A percentile compares a stretch with the other conserved stretches of the same genome.
These are phyloP conservation scores for Carex myosuroides DNA, from an alignment of 176 grass and related monocot genomes.

Conservation along the genomic window DNA sequence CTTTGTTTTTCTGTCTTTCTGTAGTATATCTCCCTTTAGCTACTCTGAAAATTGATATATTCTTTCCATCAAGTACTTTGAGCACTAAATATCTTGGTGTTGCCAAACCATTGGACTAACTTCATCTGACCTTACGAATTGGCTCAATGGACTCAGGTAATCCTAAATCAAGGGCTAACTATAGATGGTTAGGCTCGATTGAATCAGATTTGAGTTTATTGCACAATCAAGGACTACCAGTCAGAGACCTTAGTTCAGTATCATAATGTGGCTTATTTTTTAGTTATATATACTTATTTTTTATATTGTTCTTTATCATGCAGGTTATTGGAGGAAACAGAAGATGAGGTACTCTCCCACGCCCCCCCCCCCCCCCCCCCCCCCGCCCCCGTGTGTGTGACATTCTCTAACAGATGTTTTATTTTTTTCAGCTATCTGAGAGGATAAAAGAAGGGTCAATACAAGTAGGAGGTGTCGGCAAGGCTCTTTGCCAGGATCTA, in stretches of 20 bases:
- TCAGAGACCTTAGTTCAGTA: conserved; percentile 1
- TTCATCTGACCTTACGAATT: neutral
- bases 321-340: conserved; percentile 91
- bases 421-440: conserved; percentile 53
- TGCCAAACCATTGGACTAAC: neutral
- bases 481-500: conserved; percentile 71
- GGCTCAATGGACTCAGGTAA: neutral
- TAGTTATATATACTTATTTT: conserved; percentile 30
- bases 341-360: conserved; percentile 56
- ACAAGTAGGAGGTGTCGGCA: conserved; percentile 44
- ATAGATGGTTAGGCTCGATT: neutral
- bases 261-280: conserved; percentile 1
- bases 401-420: neutral
- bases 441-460: conserved; percentile 66
- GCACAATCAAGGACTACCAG: neutral
- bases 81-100: neutral
- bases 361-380: neutral
- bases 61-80: neutral
- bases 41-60: neutral
- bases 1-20: neutral
- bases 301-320: conserved; percentile 18
- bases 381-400: neutral
- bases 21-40: neutral
- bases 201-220: neutral
- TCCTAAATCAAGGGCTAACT: neutral